These are phyloP conservation scores for Mariannaea sp. DNA, from an alignment of 2,329 filamentous ascomycete species.

Conservation along the genomic window DNA sequence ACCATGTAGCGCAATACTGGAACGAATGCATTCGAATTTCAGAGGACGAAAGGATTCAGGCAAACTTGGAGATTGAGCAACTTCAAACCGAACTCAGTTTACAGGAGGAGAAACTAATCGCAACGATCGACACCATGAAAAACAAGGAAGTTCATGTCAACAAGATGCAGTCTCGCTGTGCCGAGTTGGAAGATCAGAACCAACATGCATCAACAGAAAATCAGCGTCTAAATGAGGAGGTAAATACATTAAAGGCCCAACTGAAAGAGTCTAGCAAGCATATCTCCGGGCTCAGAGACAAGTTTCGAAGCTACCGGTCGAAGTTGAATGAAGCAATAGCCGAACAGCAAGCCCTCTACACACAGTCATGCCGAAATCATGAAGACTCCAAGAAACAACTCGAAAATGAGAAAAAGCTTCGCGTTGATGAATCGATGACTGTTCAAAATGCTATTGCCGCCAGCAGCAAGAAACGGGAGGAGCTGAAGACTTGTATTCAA, in stretches of 20 bases:
- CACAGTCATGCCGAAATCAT: constrained; percentile 41
- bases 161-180: constrained; percentile 29
- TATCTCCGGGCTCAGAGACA: constrained; percentile 38
- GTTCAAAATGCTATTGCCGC: constrained; percentile 38
- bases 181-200: constrained; percentile 36
- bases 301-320: constrained; percentile 41
- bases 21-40: constrained; percentile 42
- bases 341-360: constrained; percentile 53
- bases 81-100: constrained; percentile 34
- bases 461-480: constrained; percentile 41
- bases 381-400: constrained; percentile 43
- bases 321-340: constrained; percentile 52
- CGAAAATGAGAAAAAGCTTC: constrained; percentile 38
- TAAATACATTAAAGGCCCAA: constrained; percentile 37
- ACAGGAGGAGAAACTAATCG: constrained; percentile 27
- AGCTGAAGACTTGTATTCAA: constrained; percentile 40
- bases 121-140: constrained; percentile 20
- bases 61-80: constrained; percentile 33
- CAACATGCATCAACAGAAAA: constrained; percentile 34
- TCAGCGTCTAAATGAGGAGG: constrained; percentile 33
- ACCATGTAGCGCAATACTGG: constrained; percentile 41
- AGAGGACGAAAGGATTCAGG: constrained; percentile 38
- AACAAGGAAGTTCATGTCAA: constrained; percentile 36
- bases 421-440: constrained; percentile 27
- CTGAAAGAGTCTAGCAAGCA: constrained; percentile 33